Conservation (phyloP, 768 basidiomycete species). For the Symmetrospora coprosmae region DNA sequence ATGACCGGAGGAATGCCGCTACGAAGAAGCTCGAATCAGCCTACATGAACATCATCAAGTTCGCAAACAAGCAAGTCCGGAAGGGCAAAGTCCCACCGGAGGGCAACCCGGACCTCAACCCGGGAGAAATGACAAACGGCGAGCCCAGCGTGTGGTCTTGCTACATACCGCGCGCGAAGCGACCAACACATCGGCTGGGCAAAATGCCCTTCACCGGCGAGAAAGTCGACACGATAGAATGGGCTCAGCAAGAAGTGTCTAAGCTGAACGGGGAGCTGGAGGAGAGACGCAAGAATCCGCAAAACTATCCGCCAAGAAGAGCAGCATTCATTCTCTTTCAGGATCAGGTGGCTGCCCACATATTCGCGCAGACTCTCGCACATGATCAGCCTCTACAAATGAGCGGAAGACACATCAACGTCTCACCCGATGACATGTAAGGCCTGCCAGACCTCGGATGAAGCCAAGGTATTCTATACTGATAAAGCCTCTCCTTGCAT, state of each 20-base stretch:
- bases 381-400: conserved; percentile 40
- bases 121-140: conserved; percentile 30
- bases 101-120: conserved; percentile 12
- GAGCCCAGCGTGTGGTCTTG: conserved; percentile 40
- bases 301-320: conserved; percentile 25
- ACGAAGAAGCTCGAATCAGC: conserved; percentile 70
- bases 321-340: conserved; percentile 67
- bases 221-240: conserved; percentile 86
- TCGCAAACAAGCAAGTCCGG: conserved; percentile 44
- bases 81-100: conserved; percentile 34
- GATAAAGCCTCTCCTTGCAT: too few relatives aligned
- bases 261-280: conserved; percentile 43
- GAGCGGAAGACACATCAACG: conserved; percentile 60
- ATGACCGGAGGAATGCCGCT: conserved; percentile 59
- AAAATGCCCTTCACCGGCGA: conserved; percentile 54
- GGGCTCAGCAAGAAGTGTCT: conserved; percentile 52
- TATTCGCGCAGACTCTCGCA: conserved; percentile 35
- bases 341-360: conserved; percentile 80
- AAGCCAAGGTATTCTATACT: too few relatives aligned
- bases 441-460: too few relatives aligned
- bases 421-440: conserved; percentile 71
- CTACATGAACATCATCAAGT: conserved; percentile 61
- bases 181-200: conserved; percentile 55
- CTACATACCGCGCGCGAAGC: conserved; percentile 54
- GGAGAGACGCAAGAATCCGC: conserved; percentile 38